Percentiles rank a stretch among this genome's conserved stretches.
Evolutionary conservation across 179 eudicot genomes (phyloP).

Genomic region (Dionaea muscipula): DNA sequence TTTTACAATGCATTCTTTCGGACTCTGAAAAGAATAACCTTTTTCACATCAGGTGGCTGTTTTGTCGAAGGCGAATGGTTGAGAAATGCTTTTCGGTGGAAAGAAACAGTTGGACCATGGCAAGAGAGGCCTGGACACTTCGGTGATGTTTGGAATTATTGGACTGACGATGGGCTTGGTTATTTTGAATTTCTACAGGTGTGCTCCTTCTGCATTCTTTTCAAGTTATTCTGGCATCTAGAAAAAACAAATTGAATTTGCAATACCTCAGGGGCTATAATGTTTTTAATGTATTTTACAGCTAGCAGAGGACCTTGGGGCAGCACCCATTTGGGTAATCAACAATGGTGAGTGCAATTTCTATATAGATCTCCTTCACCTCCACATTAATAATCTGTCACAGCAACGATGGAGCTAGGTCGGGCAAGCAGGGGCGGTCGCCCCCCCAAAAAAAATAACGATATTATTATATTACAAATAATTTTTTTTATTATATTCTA

Average conservation of each 20-base stretch:
- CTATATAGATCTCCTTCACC: neutral
- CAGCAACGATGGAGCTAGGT: too few relatives aligned
- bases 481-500: too few relatives aligned
- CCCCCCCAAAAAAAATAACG: too few relatives aligned
- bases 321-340: constrained; percentile 80
- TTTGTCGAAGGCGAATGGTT: constrained; percentile 88
- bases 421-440: too few relatives aligned
- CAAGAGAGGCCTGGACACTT: constrained; percentile 87
- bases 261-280: neutral
- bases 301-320: constrained; percentile 87
- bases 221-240: neutral
- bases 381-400: neutral
- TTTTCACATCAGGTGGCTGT: constrained; percentile 59
- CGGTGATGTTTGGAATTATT: constrained; percentile 87
- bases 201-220: constrained; percentile 7
- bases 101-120: constrained; percentile 82
- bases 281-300: constrained; percentile 18
- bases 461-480: too few relatives aligned
- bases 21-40: neutral
- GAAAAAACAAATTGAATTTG: neutral
- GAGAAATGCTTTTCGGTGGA: constrained; percentile 80
- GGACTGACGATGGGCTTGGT: constrained; percentile 98
- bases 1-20: neutral
- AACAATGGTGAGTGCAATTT: constrained; percentile 50
- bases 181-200: constrained; percentile 87